Evolutionary conservation across 1,139 yeast genomes (phyloP).

Genomic region (Casaregolazyma lundiana): DNA sequence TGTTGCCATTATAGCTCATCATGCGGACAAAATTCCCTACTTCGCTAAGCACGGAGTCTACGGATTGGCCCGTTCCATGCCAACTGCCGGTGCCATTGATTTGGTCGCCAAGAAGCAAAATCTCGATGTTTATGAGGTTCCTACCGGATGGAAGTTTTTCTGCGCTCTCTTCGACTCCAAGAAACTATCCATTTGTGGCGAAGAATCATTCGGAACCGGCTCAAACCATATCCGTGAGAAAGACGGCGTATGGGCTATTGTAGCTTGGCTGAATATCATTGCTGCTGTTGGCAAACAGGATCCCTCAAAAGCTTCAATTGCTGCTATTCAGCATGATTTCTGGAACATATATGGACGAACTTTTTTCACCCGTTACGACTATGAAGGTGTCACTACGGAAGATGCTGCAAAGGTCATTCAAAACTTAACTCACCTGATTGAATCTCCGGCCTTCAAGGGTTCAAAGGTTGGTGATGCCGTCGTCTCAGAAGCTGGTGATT

Average conservation of each 20-base stretch:
- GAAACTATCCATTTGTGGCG: slow-evolving; percentile 94
- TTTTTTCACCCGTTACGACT: slow-evolving; percentile 96
- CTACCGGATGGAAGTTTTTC: slow-evolving; percentile 99
- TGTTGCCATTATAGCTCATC: slow-evolving; percentile 95
- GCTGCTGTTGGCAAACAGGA: slow-evolving; percentile 63
- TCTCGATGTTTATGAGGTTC: slow-evolving; percentile 83
- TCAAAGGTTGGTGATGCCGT: slow-evolving; percentile 43
- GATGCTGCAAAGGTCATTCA: slow-evolving; percentile 71
- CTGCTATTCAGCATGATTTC: slow-evolving; percentile 74
- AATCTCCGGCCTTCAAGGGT: slow-evolving; percentile 41
- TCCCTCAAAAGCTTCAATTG: slow-evolving; percentile 58
- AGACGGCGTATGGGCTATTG: slow-evolving; percentile 96
- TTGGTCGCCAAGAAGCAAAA: slow-evolving; percentile 79
- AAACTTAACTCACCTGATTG: slow-evolving; percentile 47
- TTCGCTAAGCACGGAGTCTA: slow-evolving; percentile 79
- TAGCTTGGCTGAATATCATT: slow-evolving; percentile 94
- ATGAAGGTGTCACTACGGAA: slow-evolving; percentile 71
- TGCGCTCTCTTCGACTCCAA: slow-evolving; percentile 91
- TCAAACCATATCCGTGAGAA: slow-evolving; percentile 96
- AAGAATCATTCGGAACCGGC: slow-evolving; percentile 97
- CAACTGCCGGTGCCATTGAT: slow-evolving; percentile 92
- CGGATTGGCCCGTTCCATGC: slow-evolving; percentile 98
- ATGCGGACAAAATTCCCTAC: slow-evolving; percentile 84
- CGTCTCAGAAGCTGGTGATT: slow-evolving; percentile 77
- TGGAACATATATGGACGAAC: slow-evolving; percentile 96